Conservation (phyloP, 2,329 filamentous ascomycete species). For the Dichotomopilus funicola region DNA sequence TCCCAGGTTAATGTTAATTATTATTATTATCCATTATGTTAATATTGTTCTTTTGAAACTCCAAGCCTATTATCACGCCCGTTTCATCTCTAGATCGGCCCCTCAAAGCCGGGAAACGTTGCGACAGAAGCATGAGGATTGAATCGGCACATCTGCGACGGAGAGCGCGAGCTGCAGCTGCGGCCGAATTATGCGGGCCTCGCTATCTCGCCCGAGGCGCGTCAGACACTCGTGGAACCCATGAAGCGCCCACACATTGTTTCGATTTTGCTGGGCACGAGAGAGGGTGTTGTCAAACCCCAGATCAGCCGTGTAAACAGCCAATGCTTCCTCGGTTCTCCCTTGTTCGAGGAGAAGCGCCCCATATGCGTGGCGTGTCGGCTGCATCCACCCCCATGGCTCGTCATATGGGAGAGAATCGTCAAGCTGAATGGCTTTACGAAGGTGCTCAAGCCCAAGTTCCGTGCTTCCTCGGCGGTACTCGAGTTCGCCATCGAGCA, state of each 20-base stretch:
- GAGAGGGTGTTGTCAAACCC: conserved; percentile 55
- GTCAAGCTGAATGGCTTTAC: conserved; percentile 51
- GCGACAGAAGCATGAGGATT: conserved; percentile 50
- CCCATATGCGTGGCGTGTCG: conserved; percentile 62
- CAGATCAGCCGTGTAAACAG: conserved; percentile 55
- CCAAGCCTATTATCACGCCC: no score
- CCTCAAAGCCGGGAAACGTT: neutral
- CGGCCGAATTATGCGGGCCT: conserved; percentile 32
- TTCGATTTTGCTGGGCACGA: conserved; percentile 58
- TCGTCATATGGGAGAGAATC: conserved; percentile 64
- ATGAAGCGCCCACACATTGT: conserved; percentile 70
- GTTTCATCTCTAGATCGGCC: no score
- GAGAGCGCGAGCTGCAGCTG: conserved; percentile 47
- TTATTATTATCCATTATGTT: neutral
- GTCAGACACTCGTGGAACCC: conserved; percentile 65
- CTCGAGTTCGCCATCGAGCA: conserved; percentile 68
- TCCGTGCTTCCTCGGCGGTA: conserved; percentile 58
- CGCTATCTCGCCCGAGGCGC: conserved; percentile 41
- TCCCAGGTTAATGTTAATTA: neutral
- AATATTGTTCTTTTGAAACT: neutral
- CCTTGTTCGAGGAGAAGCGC: conserved; percentile 64
- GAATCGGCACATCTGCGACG: conserved; percentile 53
- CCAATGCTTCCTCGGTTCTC: conserved; percentile 47
- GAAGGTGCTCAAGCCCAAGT: conserved; percentile 52
- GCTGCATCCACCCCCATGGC: conserved; percentile 77